phyloP scores from a whole-genome alignment of 768 basidiomycete species.

The Rhizopogon vesiculosus region DNA sequence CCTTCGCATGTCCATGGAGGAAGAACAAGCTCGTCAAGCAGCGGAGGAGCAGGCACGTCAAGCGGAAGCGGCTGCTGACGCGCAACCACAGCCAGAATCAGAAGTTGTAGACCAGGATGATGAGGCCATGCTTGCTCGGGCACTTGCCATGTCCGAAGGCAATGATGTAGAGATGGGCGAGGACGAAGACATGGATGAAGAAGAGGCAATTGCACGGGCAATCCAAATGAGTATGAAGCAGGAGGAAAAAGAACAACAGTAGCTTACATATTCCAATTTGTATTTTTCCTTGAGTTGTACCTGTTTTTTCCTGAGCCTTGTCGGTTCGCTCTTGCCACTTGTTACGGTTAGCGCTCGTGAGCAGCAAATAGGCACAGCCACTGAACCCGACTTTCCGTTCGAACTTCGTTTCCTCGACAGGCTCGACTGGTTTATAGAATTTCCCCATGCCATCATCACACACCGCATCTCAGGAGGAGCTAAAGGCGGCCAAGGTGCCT shows the following conservation, averaged over 20 bases:
- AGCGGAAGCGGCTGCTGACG: constrained; percentile 18
- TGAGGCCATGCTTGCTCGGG: constrained; percentile 69
- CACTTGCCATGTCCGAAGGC: constrained; percentile 68
- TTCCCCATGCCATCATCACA: constrained; percentile 61
- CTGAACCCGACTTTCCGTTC: neutral
- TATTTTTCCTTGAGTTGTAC: neutral
- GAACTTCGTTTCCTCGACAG: neutral
- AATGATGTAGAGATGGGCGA: constrained; percentile 53
- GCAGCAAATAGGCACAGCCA: neutral
- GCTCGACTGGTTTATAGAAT: neutral
- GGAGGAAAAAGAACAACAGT: constrained; percentile 36
- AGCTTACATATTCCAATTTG: neutral
- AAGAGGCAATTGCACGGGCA: constrained; percentile 85
- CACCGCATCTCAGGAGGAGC: constrained; percentile 78
- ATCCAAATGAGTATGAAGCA: constrained; percentile 92
- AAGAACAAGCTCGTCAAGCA: constrained; percentile 77
- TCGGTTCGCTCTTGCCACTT: too few species aligned
- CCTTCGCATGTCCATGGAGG: constrained; percentile 95
- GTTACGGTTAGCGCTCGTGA: neutral
- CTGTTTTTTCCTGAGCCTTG: neutral
- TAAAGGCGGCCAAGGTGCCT: constrained; percentile 72
- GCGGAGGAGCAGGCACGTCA: constrained; percentile 36
- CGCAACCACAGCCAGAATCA: constrained; percentile 22
- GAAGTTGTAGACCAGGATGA: constrained; percentile 67
- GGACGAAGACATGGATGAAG: constrained; percentile 73